Conservation (phyloP, 805 yeast genomes). For the Cyberlindnera euphorbiiphila region DNA sequence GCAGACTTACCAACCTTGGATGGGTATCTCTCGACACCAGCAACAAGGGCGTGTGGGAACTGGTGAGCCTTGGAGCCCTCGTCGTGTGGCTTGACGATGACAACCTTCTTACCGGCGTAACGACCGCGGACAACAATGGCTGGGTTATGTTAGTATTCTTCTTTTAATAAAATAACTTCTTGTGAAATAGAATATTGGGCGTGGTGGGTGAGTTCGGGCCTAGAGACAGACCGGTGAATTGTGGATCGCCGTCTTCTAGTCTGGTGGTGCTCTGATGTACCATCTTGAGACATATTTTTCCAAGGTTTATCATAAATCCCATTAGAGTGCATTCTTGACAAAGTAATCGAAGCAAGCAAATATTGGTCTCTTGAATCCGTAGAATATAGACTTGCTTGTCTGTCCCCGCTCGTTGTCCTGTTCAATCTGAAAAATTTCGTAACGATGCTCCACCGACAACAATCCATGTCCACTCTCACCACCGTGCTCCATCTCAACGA, state of each 20-base stretch:
- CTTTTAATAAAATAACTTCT: background rate
- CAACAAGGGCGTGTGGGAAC: conserved; percentile 99
- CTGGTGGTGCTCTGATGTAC: too few species aligned
- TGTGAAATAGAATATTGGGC: too few species aligned
- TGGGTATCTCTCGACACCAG: conserved; percentile 99
- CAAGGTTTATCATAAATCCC: too few species aligned
- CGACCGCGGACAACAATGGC: conserved; percentile 99
- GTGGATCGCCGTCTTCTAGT: too few species aligned
- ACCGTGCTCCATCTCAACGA: background rate
- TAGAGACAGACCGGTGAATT: too few species aligned
- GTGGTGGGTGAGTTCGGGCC: too few species aligned
- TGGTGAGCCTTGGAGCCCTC: conserved; percentile 99
- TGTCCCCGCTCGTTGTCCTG: conserved; percentile 1
- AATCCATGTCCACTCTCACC: background rate
- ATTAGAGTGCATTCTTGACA: too few species aligned
- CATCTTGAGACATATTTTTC: too few species aligned
- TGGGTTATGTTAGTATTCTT: conserved; percentile 13
- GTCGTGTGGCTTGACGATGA: conserved; percentile 96
- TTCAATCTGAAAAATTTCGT: conserved; percentile 4
- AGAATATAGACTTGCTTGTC: too few species aligned
- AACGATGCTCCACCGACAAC: background rate
- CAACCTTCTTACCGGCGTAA: conserved; percentile 99
- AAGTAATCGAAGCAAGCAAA: too few species aligned
- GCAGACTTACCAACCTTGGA: conserved; percentile 91
- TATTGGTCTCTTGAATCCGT: too few species aligned